These are phyloP conservation scores for Chaetomium tenue DNA, from an alignment of 495 filamentous ascomycete genomes.

Conservation along the genomic window DNA sequence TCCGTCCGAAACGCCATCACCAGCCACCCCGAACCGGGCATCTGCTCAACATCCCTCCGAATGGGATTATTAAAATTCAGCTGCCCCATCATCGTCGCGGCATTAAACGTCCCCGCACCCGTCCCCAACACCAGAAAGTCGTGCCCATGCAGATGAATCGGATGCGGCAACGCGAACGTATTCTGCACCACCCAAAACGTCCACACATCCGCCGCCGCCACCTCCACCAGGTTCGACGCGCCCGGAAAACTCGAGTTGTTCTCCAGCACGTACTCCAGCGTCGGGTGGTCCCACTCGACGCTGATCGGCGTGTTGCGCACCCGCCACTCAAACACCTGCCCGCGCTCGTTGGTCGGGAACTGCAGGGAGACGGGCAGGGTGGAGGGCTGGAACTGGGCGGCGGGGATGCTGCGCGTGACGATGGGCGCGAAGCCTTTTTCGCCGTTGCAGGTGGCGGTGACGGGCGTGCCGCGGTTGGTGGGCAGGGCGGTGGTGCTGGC, in stretches of 20 bases:
- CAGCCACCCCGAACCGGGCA: slow-evolving; percentile 40
- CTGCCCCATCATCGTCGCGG: slow-evolving; percentile 18
- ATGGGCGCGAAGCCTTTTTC: slow-evolving; percentile 31
- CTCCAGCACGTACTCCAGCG: slow-evolving; percentile 36
- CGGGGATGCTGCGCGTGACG: slow-evolving; percentile 25
- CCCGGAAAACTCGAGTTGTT: slow-evolving; percentile 34
- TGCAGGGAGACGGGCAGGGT: slow-evolving; percentile 8
- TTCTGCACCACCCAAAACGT: slow-evolving; percentile 42
- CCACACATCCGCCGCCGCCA: slow-evolving; percentile 32
- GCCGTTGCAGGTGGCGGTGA: slow-evolving; percentile 26
- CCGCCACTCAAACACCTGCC: slow-evolving; percentile 37
- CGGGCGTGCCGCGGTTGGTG: slow-evolving; percentile 27
- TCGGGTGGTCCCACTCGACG: slow-evolving; percentile 41
- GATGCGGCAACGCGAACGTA: slow-evolving; percentile 39
- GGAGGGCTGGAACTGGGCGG: slow-evolving; percentile 17
- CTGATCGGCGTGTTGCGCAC: slow-evolving; percentile 35
- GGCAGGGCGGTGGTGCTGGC: slow-evolving; percentile 27
- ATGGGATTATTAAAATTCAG: slow-evolving; percentile 44
- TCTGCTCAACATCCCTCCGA: slow-evolving; percentile 40
- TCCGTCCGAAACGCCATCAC: slow-evolving; percentile 49
- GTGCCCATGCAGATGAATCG: slow-evolving; percentile 60
- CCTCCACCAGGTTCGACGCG: slow-evolving; percentile 35
- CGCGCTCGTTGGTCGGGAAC: slow-evolving; percentile 22
- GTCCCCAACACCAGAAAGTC: slow-evolving; percentile 58
- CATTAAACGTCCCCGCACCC: slow-evolving; percentile 39